These are phyloP conservation scores for Durusdinium trenchii DNA, from an alignment of 73 alveolate genomes.

Conservation along the genomic window DNA sequence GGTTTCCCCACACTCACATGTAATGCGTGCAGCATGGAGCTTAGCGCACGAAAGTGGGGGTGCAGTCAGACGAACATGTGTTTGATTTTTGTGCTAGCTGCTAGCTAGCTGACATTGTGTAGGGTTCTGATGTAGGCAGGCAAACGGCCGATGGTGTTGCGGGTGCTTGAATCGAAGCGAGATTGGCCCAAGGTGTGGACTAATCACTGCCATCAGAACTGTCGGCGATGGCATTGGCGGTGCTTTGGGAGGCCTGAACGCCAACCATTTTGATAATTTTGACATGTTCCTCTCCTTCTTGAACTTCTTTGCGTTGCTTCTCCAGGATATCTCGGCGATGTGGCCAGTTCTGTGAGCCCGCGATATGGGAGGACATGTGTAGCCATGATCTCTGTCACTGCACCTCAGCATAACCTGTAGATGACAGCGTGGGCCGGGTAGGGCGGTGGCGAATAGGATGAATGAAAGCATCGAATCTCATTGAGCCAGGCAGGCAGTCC, in stretches of 20 bases:
- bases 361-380: slow-evolving; percentile 76
- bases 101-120: not conserved
- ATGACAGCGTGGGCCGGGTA: not conserved
- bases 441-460: not conserved
- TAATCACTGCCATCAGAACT: slow-evolving; percentile 64
- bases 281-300: not conserved
- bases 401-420: not conserved
- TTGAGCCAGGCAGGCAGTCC: slow-evolving; percentile 84
- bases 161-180: too few species aligned
- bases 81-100: not conserved
- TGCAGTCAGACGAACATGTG: too few species aligned
- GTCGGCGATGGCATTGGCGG: slow-evolving; percentile 90
- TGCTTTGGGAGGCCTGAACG: slow-evolving; percentile 48
- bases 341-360: slow-evolving; percentile 38
- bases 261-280: not conserved
- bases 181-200: slow-evolving; percentile 47
- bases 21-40: too few species aligned
- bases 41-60: too few species aligned
- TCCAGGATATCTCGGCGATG: slow-evolving; percentile 74
- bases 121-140: too few species aligned
- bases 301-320: not conserved
- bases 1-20: too few species aligned
- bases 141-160: too few species aligned
- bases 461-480: too few species aligned
- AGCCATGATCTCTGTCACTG: slow-evolving; percentile 86